Percentiles rank a stretch among this genome's conserved stretches.
These are phyloP conservation scores for Aspergillus luchuensis DNA, from an alignment of 2,329 filamentous ascomycete genomes.

Conservation along the genomic window DNA sequence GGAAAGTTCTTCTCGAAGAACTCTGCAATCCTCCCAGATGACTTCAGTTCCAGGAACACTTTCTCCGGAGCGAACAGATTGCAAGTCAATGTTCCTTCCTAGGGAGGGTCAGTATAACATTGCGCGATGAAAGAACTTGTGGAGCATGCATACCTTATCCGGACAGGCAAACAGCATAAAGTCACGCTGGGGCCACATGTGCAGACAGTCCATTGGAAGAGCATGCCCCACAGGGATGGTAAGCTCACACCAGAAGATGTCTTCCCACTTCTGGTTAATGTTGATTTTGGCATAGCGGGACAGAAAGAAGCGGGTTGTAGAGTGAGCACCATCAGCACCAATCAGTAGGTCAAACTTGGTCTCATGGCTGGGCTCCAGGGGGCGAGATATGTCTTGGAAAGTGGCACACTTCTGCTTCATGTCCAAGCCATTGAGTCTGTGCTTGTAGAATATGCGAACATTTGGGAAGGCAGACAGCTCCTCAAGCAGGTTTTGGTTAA, in stretches of 20 bases:
- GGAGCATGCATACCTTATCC: not conserved
- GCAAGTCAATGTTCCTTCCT: not conserved
- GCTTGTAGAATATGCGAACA: not conserved
- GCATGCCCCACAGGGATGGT: not conserved
- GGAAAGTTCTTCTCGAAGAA: not conserved
- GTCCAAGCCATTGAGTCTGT: not conserved
- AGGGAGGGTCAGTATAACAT: not conserved
- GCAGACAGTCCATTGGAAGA: not conserved
- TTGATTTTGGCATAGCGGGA: not conserved
- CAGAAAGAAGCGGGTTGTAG: not conserved
- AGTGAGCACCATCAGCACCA: not conserved
- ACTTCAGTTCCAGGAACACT: not conserved
- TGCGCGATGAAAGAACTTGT: too few species aligned
- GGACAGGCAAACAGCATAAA: not conserved
- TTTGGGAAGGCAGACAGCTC: not conserved
- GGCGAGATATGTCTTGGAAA: not conserved
- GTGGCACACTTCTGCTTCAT: not conserved
- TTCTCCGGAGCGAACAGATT: not conserved
- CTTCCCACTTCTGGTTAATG: not conserved
- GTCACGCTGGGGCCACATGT: not conserved
- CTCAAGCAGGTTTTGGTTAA: not conserved
- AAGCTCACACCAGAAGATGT: not conserved
- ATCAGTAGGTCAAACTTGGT: not conserved
- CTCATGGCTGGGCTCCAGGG: not conserved
- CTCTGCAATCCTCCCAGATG: not conserved